These are phyloP conservation scores for Phytophthora vignae DNA, from an alignment of 352 stramenopile species.

Conservation along the genomic window DNA sequence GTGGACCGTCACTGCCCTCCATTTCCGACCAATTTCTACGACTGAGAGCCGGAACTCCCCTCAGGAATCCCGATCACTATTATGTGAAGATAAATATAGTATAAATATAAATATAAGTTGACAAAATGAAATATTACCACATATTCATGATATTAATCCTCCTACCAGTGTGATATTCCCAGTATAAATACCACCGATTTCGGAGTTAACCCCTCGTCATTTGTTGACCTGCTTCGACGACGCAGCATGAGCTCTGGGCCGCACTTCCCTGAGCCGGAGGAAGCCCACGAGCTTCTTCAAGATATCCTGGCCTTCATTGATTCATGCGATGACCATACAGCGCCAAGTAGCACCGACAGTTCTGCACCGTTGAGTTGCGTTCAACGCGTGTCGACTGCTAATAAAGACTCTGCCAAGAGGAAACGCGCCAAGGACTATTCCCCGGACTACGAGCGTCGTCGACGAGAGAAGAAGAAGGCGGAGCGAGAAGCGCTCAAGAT, in stretches of 20 bases:
- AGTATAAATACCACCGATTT: too few species aligned
- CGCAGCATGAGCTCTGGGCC: conserved; percentile 5
- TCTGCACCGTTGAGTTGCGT: background rate
- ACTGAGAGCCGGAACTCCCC: too few species aligned
- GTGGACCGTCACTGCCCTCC: too few species aligned
- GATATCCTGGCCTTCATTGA: conserved; percentile 22
- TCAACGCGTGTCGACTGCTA: background rate
- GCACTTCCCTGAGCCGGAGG: conserved; percentile 1
- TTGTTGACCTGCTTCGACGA: too few species aligned
- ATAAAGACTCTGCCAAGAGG: conserved; percentile 2
- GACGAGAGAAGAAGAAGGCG: conserved; percentile 18
- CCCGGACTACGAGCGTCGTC: conserved; percentile 10
- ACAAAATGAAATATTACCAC: too few species aligned
- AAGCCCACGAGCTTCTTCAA: conserved; percentile 5
- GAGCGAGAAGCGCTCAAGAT: conserved; percentile 10
- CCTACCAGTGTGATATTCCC: too few species aligned
- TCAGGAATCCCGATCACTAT: too few species aligned
- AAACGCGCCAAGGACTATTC: background rate
- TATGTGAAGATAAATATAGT: too few species aligned
- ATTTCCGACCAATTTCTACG: too few species aligned
- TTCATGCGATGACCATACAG: background rate
- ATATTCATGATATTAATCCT: too few species aligned
- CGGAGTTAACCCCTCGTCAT: too few species aligned
- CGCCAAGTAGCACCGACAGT: background rate
- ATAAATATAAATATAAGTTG: too few species aligned